Base-by-base conservation (phyloP, 768 basidiomycete genomes). In the Krasilnikovozyma curviuscula region DNA sequence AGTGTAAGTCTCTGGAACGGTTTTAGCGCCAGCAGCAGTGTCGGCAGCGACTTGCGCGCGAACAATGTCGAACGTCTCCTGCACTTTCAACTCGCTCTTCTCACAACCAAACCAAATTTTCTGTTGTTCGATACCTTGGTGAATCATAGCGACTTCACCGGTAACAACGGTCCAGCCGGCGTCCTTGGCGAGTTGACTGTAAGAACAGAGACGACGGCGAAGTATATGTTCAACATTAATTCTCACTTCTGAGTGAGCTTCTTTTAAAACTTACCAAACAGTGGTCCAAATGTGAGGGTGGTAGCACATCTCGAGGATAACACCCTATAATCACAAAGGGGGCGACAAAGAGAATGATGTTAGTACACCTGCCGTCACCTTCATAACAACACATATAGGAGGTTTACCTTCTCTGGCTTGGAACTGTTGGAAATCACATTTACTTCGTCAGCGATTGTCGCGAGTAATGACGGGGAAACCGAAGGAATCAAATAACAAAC, bases 111-210 rank as follows among this genome's bases (percentile, higher is more conserved):
- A 52, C 58, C 58, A 59, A 3, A 59, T 42, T 28, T 55, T 54
- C 37, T 59, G 58, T 49, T 59, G 56, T 48, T 59, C 55, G 35
- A 56, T 54, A 1, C 57, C 55, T 28, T 56, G 55, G 48, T 52
- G 55, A 29, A 58, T 56, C 55, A 58, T 56, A 7, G 57, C 49
- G 14, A 48, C 44, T 34, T 58, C 57, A 12, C 57, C 57, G 0
- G 55, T 58, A 0, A 58, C 50, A 27, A 58, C 55, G 13, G 53
- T 46, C 57, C 57, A 58, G 21, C 53, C 55, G 1, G 49, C 46
- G 33, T 54, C 53, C 25, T 56, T 33, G 0, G 57, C 50, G 25
- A 56, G 38, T 18, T 49, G 44, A 7, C 49, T n/a, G n/a, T n/a
- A n/a, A n/a, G n/a, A n/a, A n/a, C n/a, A n/a, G n/a, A n/a, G n/a